phyloP scores from a whole-genome alignment of 2,329 filamentous ascomycete species.

The Colletotrichum ledebouriae region DNA sequence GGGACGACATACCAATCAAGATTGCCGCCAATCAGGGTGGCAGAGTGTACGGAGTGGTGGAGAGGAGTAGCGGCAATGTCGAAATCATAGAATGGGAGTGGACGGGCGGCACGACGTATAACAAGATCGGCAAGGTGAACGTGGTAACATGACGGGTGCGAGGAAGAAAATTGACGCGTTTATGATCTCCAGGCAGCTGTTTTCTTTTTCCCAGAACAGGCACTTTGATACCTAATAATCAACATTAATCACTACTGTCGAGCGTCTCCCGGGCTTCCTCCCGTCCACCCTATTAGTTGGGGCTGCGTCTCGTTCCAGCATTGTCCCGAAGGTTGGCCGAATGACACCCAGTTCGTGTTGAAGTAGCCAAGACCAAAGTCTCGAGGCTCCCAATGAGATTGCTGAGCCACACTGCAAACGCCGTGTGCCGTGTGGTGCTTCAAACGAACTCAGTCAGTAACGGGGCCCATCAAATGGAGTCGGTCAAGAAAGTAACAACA shows the following conservation, averaged over 20 bases:
- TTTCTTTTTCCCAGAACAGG: not conserved
- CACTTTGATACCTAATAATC: conserved; percentile 1
- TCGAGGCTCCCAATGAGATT: not conserved
- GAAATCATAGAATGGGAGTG: conserved; percentile 41
- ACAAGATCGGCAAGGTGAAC: conserved; percentile 34
- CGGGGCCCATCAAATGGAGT: no score
- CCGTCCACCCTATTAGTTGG: not conserved
- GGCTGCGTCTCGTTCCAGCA: not conserved
- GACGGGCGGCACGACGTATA: conserved; percentile 41
- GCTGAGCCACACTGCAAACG: conserved; percentile 1
- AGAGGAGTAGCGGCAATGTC: conserved; percentile 23
- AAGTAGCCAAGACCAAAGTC: not conserved
- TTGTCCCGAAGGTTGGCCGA: not conserved
- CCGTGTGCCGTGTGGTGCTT: not conserved
- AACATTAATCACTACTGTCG: not conserved
- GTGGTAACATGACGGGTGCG: conserved; percentile 16
- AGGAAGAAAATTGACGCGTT: not conserved
- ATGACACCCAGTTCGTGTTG: conserved; percentile 5
- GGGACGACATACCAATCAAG: conserved; percentile 29
- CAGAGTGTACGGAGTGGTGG: conserved; percentile 37
- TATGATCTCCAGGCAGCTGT: not conserved
- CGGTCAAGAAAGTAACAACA: not conserved
- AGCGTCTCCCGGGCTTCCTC: not conserved
- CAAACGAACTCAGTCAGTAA: not conserved
- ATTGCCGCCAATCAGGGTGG: conserved; percentile 36